phyloP scores from a whole-genome alignment of 2,329 filamentous ascomycete species.

The Venturia oleaginea region DNA sequence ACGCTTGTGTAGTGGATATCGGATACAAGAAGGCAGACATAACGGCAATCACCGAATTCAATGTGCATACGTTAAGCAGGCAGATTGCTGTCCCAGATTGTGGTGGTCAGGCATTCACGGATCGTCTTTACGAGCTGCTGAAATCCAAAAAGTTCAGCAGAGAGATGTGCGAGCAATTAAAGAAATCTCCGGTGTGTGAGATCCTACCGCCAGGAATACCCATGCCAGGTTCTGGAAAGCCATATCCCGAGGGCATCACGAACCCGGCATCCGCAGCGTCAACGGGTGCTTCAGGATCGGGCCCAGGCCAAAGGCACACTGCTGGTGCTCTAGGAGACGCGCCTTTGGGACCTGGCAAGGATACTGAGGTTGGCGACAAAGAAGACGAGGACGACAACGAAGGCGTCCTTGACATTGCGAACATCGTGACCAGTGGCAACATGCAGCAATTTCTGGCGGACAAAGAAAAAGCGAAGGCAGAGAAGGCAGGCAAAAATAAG shows the following conservation, averaged over 20 bases:
- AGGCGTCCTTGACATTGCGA: constrained; percentile 75
- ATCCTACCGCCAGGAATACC: constrained; percentile 47
- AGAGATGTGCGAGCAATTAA: constrained; percentile 58
- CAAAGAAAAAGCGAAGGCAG: constrained; percentile 70
- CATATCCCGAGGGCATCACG: constrained; percentile 26
- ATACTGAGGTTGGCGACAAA: constrained; percentile 46
- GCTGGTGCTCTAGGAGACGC: constrained; percentile 34
- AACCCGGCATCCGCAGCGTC: constrained; percentile 50
- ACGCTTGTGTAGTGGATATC: constrained; percentile 81
- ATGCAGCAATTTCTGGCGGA: constrained; percentile 74
- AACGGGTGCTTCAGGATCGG: constrained; percentile 42
- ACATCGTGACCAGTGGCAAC: constrained; percentile 68
- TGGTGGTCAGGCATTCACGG: constrained; percentile 82
- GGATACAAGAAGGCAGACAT: constrained; percentile 89
- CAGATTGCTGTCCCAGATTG: constrained; percentile 55
- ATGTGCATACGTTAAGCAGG: constrained; percentile 60
- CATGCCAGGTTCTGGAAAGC: constrained; percentile 41
- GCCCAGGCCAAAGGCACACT: constrained; percentile 31
- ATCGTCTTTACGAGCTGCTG: constrained; percentile 59
- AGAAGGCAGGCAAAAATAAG: constrained; percentile 52
- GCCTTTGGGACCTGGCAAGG: constrained; percentile 45
- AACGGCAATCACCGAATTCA: constrained; percentile 77
- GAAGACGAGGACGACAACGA: constrained; percentile 44
- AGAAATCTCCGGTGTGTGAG: constrained; percentile 54
- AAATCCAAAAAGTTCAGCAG: constrained; percentile 46